These are phyloP conservation scores for Groenewaldozyma sp. DNA, from an alignment of 1,139 yeast species.

Conservation along the genomic window DNA sequence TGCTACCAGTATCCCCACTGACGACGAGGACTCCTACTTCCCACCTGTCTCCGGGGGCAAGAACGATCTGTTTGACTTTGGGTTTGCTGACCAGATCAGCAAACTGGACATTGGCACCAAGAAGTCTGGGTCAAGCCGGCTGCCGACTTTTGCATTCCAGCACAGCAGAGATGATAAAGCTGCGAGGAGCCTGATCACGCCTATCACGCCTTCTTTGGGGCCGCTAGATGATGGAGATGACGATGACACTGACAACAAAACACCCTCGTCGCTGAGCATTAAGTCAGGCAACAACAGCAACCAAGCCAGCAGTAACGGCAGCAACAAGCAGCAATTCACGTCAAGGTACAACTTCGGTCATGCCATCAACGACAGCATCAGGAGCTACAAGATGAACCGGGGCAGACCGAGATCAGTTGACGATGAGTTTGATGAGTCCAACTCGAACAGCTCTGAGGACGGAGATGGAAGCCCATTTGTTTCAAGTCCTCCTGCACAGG, in stretches of 20 bases:
- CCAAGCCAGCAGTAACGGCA: slow-evolving; percentile 3
- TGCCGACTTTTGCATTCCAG: too few species aligned
- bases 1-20: slow-evolving; percentile 4
- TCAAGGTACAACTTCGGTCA: slow-evolving; percentile 33
- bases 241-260: slow-evolving; percentile 2
- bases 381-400: slow-evolving; percentile 3
- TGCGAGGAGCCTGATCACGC: too few species aligned
- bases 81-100: background rate
- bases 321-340: slow-evolving; percentile 19
- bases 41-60: background rate
- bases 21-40: slow-evolving; percentile 10
- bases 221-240: too few species aligned
- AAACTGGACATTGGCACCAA: slow-evolving; percentile 6
- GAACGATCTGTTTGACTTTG: background rate
- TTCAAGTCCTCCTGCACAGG: background rate
- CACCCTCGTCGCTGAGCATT: too few species aligned
- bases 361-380: slow-evolving; percentile 20
- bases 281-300: slow-evolving; percentile 6
- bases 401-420: too few species aligned
- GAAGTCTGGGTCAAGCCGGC: slow-evolving; percentile 5
- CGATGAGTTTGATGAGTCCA: too few species aligned
- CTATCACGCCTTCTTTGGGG: too few species aligned
- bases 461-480: background rate
- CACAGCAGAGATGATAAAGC: too few species aligned
- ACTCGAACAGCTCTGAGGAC: background rate